These are phyloP conservation scores for Alnus rubra DNA, from an alignment of 306 rosid species.

Conservation along the genomic window DNA sequence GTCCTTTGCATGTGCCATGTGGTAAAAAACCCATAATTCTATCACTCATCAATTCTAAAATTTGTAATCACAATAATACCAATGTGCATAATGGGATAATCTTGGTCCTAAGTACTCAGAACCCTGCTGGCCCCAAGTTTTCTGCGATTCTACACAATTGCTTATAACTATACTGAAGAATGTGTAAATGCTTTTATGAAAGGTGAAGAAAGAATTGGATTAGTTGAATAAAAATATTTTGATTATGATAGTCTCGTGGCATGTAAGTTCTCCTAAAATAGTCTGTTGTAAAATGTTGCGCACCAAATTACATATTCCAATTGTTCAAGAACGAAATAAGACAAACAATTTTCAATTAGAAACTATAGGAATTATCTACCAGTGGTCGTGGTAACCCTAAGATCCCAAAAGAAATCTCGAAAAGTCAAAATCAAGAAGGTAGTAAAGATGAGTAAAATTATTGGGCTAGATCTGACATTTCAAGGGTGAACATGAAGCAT, in stretches of 20 bases:
- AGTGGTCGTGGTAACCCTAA: too few species aligned
- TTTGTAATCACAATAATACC: not conserved
- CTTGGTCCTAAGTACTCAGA: not conserved
- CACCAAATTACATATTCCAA: not conserved
- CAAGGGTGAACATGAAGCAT: not conserved
- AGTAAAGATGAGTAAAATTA: too few species aligned
- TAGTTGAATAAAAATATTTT: not conserved
- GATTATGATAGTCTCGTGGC: not conserved
- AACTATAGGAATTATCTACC: not conserved
- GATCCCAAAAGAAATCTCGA: too few species aligned
- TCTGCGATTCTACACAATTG: not conserved
- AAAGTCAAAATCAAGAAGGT: too few species aligned
- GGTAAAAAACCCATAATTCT: not conserved
- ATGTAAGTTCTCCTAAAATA: not conserved
- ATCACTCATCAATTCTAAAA: not conserved
- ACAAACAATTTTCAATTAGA: not conserved
- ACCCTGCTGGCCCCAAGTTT: not conserved
- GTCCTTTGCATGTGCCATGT: conserved; percentile 1
- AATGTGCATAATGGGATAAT: not conserved
- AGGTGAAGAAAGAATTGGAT: not conserved
- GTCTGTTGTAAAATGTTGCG: not conserved
- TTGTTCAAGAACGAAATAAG: not conserved
- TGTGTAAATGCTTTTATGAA: not conserved
- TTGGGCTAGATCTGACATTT: too few species aligned
- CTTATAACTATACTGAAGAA: not conserved